A percentile compares a stretch with the other conserved stretches of the same genome.
Conservation (phyloP, 352 stramenopile species). For the Albugo laibachii region DNA sequence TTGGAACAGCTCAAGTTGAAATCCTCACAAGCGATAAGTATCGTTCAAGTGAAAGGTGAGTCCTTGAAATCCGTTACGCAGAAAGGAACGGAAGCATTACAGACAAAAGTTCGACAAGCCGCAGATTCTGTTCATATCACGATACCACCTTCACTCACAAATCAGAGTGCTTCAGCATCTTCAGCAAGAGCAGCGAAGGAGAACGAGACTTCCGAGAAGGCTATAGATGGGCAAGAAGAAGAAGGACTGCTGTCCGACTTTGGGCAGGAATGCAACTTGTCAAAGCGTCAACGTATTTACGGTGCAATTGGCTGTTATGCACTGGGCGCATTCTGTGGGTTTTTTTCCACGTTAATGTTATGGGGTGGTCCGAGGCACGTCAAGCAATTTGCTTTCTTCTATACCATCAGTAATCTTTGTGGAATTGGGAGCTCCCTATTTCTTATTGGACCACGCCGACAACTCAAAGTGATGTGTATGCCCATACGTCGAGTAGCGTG, state of each 20-base stretch:
- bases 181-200: slow-evolving; percentile 15
- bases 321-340: slow-evolving; percentile 47
- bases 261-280: slow-evolving; percentile 48
- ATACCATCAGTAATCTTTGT: slow-evolving; percentile 61
- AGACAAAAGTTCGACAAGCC: slow-evolving; percentile 26
- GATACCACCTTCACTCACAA: slow-evolving; percentile 14
- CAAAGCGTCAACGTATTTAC: slow-evolving; percentile 60
- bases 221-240: slow-evolving; percentile 33
- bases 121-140: slow-evolving; percentile 34
- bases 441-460: slow-evolving; percentile 36
- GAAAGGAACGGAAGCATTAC: slow-evolving; percentile 24
- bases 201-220: slow-evolving; percentile 3
- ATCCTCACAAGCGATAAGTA: slow-evolving; percentile 26
- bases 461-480: slow-evolving; percentile 74
- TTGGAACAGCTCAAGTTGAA: slow-evolving; percentile 38
- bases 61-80: slow-evolving; percentile 35
- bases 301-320: slow-evolving; percentile 47
- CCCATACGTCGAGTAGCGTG: slow-evolving; percentile 59
- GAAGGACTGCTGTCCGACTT: slow-evolving; percentile 55
- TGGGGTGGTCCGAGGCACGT: slow-evolving; percentile 59
- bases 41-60: slow-evolving; percentile 28
- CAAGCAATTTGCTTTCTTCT: slow-evolving; percentile 77
- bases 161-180: slow-evolving; percentile 11
- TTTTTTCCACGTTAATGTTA: slow-evolving; percentile 64
- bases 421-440: slow-evolving; percentile 67